Base-by-base conservation (phyloP, 2,329 filamentous ascomycete genomes). In the Phaeosphaeria sp. region DNA sequence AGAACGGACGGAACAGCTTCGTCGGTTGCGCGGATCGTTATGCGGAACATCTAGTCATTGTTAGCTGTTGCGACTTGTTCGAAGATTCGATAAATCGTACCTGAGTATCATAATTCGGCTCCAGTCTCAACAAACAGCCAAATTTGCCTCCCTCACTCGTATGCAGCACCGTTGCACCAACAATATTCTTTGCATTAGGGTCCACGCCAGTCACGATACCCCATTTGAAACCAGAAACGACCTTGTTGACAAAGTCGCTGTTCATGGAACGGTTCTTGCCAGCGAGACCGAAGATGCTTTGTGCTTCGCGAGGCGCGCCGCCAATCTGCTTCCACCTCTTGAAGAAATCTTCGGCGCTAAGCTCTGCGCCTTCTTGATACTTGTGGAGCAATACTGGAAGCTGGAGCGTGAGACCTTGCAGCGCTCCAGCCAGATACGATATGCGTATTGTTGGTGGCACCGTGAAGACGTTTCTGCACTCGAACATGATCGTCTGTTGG, bases 281-380 rank as follows among this genome's bases (percentile, higher is more conserved):
- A 25, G 83, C 84, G 1, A 94, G 75, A 0, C 89, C 88, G 77
- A 99, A 96, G 30, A 98, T 92, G 48, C 86, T 86, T 76, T 99
- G 95, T 0, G 91, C 89, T 77, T 99, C 96, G 27, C 96, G 87
- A 1, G 93, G 89, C 1, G 87, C 87, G 5, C 91, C 92, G 13
- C 95, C 95, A 68, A 99, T 98, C 79, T 99, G 95, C 83, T 97
- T 96, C 95, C 95, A 99, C 51, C 96, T 85, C 83, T 96, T 97
- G 86, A 99, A 99, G 79, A 98, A 99, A 74, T 99, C 95, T 52
- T 99, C 95, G 0, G 90, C 88, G 6, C 87, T 87, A 41, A 99
- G 82, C 55, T 95, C 90, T 0, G 95, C 93, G 0, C 91, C 87
- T 62, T 97, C 93, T 93, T 98, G 97, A 73, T 97, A 99, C 76